Evolutionary conservation across 1,284 basidiomycete genomes (phyloP).

Genomic region (Puccinia horiana): DNA sequence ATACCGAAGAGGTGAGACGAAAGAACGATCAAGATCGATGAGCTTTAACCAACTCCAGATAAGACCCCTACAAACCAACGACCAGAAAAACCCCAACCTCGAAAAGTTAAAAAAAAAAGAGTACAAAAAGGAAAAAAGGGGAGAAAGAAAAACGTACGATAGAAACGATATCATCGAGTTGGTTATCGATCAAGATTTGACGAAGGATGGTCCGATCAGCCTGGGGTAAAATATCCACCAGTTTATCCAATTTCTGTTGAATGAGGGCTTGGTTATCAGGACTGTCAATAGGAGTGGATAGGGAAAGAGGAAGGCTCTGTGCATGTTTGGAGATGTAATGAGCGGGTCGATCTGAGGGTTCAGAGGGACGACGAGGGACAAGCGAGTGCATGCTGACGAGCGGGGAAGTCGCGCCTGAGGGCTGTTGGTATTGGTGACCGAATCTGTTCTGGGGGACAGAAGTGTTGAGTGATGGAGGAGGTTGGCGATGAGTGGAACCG

Average conservation of each 20-base stretch:
- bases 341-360: too few relatives aligned
- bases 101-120: background rate
- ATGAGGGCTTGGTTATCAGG: background rate
- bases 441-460: background rate
- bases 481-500: background rate
- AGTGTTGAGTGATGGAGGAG: background rate
- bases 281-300: background rate
- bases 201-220: background rate
- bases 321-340: too few relatives aligned
- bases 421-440: background rate
- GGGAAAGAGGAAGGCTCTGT: too few relatives aligned
- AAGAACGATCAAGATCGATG: too few relatives aligned
- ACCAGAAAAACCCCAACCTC: background rate
- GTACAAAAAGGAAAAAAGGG: background rate
- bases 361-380: too few relatives aligned
- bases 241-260: background rate
- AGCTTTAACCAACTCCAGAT: too few relatives aligned
- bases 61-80: background rate
- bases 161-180: slow-evolving; percentile 28
- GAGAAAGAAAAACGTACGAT: slow-evolving; percentile 23
- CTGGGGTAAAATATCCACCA: slow-evolving; percentile 16
- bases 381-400: too few relatives aligned
- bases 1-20: too few relatives aligned
- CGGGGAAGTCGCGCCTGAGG: too few relatives aligned
- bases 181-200: slow-evolving; percentile 8